Evolutionary conservation across 2,329 filamentous ascomycete genomes (phyloP), one percentile per base, ranked within the genome.

Genomic region (Macrophomina phaseolina): DNA sequence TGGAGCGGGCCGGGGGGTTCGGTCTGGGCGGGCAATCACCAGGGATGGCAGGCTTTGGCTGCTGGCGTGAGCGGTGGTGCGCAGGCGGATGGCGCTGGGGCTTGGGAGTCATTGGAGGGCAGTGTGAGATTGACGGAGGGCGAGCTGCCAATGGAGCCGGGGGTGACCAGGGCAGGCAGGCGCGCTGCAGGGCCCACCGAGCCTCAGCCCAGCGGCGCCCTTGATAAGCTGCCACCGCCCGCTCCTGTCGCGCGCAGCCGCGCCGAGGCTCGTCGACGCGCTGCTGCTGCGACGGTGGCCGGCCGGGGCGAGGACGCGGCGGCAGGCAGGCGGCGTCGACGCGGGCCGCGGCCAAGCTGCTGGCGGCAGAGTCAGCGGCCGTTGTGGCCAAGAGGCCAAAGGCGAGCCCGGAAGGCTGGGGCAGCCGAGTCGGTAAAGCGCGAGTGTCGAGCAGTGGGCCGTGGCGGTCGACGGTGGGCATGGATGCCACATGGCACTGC

Each of bases 401-500:
- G 18, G 23, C 36, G 36, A 45, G 52, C 34, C 52, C 32, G 32
- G 52, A 36, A 18, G 14, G 32, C 4, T 55, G 48, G 48, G 30
- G 48, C 23, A 9, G 48, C 48, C 48, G 48, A 51, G 28, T 32
- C 36, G 55, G 55, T n/a, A 58, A 58, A 16, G 55, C 55, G 52
- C 52, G 32, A n/a, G 42, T 45, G 48, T 51, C 18, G 28, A 23
- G 18, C 8, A 30, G 55, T 58, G 55, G 55, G 55, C 55, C 55
- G 36, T 58, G 55, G n/a, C 56, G 36, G 56, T 28, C 9, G 11
- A 23, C 36, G 5, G 8, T n/a, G n/a, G 56, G n/a, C 58, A 62
- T 62, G 58, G 58, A 62, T 62, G 58, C 58, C 58, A 62, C 58
- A 62, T 62, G 58, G 58, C 56, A 60, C 56, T 6, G 56, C 40